These are phyloP conservation scores for Cladophialophora chaetospira DNA, from an alignment of 2,329 filamentous ascomycete species.

Conservation along the genomic window DNA sequence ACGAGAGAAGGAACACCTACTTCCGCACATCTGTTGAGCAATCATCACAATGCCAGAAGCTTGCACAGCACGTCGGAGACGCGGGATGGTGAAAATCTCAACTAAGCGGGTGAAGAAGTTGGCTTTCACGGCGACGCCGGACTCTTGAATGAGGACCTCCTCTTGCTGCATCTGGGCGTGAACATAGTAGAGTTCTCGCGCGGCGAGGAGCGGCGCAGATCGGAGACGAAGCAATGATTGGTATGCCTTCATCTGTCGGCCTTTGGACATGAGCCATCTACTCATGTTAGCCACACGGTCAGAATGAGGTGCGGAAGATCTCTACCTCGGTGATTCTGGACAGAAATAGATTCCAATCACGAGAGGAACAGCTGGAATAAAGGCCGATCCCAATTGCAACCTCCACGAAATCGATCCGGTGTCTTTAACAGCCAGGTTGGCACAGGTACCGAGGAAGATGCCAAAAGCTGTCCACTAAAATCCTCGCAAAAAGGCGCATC, in stretches of 20 bases:
- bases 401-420: conserved; percentile 63
- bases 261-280: conserved; percentile 51
- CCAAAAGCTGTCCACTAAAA: conserved; percentile 58
- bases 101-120: not conserved
- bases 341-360: conserved; percentile 61
- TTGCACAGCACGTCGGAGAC: conserved; percentile 46
- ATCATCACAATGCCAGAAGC: conserved; percentile 36
- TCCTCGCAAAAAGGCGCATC: no score
- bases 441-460: conserved; percentile 67
- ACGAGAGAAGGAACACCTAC: not conserved
- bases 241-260: conserved; percentile 50
- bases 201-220: conserved; percentile 55
- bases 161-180: no score
- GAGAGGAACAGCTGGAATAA: conserved; percentile 65
- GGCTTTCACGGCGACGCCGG: no score
- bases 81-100: conserved; percentile 50
- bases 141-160: no score
- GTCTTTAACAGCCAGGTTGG: conserved; percentile 65
- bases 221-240: conserved; percentile 52
- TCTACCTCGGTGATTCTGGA: conserved; percentile 43
- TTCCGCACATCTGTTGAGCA: conserved; percentile 13
- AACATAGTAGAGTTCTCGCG: conserved; percentile 58
- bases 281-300: no score
- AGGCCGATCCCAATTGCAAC: conserved; percentile 64
- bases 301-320: no score